phyloP scores from a whole-genome alignment of 202 grass and related monocot species.

The Dendrocalamus latiflorus region DNA sequence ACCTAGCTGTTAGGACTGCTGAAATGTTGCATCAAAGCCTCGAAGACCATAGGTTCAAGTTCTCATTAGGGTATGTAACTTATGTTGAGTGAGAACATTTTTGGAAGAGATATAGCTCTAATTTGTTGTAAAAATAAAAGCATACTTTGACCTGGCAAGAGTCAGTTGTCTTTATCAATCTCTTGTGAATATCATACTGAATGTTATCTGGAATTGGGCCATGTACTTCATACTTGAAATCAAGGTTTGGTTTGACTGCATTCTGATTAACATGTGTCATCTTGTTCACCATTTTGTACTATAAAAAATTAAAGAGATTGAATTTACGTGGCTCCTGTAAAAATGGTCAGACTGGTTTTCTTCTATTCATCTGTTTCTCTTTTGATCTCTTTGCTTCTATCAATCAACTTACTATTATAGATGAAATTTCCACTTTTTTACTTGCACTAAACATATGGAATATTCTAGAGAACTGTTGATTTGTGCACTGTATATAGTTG shows the following conservation, averaged over 20 bases:
- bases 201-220: slow-evolving; percentile 1
- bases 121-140: neutral
- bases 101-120: neutral
- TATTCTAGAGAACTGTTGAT: neutral
- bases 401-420: slow-evolving; percentile 11
- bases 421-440: neutral
- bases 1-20: neutral
- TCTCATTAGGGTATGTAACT: neutral
- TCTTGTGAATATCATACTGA: slow-evolving; percentile 7
- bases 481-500: neutral
- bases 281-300: neutral
- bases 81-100: neutral
- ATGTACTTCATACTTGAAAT: neutral
- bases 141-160: neutral
- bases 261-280: neutral
- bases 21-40: neutral
- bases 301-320: neutral
- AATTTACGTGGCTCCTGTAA: neutral
- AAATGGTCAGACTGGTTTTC: neutral
- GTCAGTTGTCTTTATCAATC: neutral
- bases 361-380: neutral
- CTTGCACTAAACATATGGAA: neutral
- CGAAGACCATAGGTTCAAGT: neutral
- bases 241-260: neutral
- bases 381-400: slow-evolving; percentile 14